A percentile compares a stretch with the other conserved stretches of the same genome.
Evolutionary conservation across 371 early-diverging fungal species (phyloP).

Genomic region (Zychaea mexicana): DNA sequence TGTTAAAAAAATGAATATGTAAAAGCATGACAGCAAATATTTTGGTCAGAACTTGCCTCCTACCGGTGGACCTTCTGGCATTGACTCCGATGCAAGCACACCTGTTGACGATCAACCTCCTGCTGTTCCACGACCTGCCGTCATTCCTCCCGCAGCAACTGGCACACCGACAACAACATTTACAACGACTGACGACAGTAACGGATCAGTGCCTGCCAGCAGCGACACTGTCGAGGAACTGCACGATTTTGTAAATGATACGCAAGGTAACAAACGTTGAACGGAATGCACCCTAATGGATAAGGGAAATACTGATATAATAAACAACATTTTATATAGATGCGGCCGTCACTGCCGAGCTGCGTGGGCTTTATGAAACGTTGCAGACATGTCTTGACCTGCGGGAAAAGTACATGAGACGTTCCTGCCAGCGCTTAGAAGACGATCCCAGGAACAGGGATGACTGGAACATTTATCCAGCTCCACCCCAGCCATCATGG

Average conservation of each 20-base stretch:
- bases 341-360: constrained; percentile 57
- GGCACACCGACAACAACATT: not conserved
- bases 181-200: no score
- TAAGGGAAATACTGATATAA: no score
- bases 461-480: constrained; percentile 89
- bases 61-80: not conserved
- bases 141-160: not conserved
- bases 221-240: not conserved
- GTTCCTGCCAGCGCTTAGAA: constrained; percentile 73
- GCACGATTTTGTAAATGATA: not conserved
- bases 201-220: no score
- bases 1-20: not conserved
- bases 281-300: not conserved
- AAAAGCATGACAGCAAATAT: constrained; percentile 50
- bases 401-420: constrained; percentile 85
- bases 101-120: not conserved
- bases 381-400: constrained; percentile 77
- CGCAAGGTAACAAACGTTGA: not conserved
- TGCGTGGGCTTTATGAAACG: constrained; percentile 48
- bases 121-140: not conserved
- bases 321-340: constrained; percentile 18
- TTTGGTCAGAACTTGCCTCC: constrained; percentile 35
- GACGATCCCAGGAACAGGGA: constrained; percentile 88
- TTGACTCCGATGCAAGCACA: not conserved
- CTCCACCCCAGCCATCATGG: constrained; percentile 82